These are phyloP conservation scores for Capsicum chinense DNA, from an alignment of 257 asterid species.

Conservation along the genomic window DNA sequence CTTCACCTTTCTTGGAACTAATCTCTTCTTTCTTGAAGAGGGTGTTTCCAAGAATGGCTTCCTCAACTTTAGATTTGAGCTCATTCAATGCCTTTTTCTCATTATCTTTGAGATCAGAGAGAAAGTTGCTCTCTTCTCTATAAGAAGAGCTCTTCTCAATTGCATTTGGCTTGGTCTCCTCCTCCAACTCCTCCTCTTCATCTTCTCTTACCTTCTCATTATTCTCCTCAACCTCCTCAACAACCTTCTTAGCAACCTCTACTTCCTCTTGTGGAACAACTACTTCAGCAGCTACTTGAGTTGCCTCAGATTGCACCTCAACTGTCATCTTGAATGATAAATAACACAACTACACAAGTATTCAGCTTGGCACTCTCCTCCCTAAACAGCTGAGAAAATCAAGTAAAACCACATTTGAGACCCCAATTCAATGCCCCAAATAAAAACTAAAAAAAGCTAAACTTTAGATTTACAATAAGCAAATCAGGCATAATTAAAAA, in stretches of 20 bases:
- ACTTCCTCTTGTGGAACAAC: slow-evolving; percentile 37
- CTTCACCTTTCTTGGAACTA: slow-evolving; percentile 29
- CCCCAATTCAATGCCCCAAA: background rate
- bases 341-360: slow-evolving; percentile 16
- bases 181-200: slow-evolving; percentile 27
- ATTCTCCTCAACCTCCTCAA: slow-evolving; percentile 33
- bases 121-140: slow-evolving; percentile 78
- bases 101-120: slow-evolving; percentile 65
- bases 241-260: slow-evolving; percentile 4
- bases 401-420: background rate
- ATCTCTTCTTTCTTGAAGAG: slow-evolving; percentile 47
- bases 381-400: slow-evolving; percentile 10
- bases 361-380: background rate
- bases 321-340: slow-evolving; percentile 53
- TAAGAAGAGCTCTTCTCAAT: slow-evolving; percentile 73
- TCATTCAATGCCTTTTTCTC: slow-evolving; percentile 70
- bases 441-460: too few relatives aligned
- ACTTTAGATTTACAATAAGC: background rate
- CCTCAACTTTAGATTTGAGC: slow-evolving; percentile 66
- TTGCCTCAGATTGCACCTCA: slow-evolving; percentile 58
- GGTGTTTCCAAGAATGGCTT: slow-evolving; percentile 61
- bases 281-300: slow-evolving; percentile 46
- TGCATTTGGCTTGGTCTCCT: slow-evolving; percentile 44
- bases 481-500: too few relatives aligned
- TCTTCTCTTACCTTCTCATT: slow-evolving; percentile 40